These are phyloP conservation scores for Aspergillus diversus DNA, from an alignment of 495 filamentous ascomycete genomes.

Conservation along the genomic window DNA sequence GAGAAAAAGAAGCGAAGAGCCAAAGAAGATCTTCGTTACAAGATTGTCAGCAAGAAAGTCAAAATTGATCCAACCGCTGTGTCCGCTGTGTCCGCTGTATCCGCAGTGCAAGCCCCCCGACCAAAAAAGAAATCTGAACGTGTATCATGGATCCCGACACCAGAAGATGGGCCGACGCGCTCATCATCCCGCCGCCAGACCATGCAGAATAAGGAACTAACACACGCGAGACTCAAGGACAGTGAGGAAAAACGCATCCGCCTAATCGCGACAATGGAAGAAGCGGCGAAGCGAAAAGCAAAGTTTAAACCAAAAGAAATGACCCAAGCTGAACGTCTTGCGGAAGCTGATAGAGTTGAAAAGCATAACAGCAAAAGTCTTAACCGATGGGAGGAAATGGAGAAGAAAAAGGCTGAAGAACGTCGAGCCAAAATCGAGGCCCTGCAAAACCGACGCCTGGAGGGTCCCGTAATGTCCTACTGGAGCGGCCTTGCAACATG, in stretches of 20 bases:
- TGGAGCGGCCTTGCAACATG: constrained; percentile 89
- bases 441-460: constrained; percentile 79
- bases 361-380: constrained; percentile 86
- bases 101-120: constrained; percentile 48
- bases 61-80: constrained; percentile 65
- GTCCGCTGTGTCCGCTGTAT: constrained; percentile 44
- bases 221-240: constrained; percentile 80
- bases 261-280: constrained; percentile 83
- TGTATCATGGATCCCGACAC: constrained; percentile 81
- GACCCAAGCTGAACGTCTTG: constrained; percentile 87
- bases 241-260: constrained; percentile 78
- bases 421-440: constrained; percentile 79
- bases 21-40: constrained; percentile 55
- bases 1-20: constrained; percentile 77
- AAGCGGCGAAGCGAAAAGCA: constrained; percentile 77
- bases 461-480: constrained; percentile 87
- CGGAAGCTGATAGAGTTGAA: constrained; percentile 82
- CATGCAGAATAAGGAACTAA: constrained; percentile 79
- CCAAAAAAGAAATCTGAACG: constrained; percentile 94
- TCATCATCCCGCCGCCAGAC: constrained; percentile 83
- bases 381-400: constrained; percentile 90
- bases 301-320: constrained; percentile 75
- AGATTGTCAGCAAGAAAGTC: constrained; percentile 60
- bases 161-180: constrained; percentile 77
- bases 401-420: constrained; percentile 83